phyloP scores from a whole-genome alignment of 495 filamentous ascomycete species.

The Aspergillus bertholletiae region DNA sequence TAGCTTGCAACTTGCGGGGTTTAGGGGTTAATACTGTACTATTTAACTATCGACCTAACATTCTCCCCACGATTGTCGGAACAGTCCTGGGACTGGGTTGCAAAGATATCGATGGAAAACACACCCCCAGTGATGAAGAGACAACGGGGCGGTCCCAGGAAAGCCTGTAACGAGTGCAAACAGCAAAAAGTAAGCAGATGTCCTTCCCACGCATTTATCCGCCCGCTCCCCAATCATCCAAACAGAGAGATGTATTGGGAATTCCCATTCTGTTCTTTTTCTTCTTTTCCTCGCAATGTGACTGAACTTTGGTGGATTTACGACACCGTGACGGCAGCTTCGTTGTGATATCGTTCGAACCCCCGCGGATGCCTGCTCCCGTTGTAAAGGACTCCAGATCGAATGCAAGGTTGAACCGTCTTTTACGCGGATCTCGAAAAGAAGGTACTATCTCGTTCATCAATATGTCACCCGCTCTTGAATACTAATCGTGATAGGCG shows the following conservation, averaged over 20 bases:
- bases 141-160: constrained; percentile 44
- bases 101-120: constrained; percentile 46
- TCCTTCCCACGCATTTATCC: constrained; percentile 6
- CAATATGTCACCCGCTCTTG: too few relatives aligned
- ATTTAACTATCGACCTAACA: too few relatives aligned
- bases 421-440: constrained; percentile 47
- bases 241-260: background rate
- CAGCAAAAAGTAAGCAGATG: constrained; percentile 42
- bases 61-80: too few relatives aligned
- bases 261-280: constrained; percentile 3
- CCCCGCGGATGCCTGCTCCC: constrained; percentile 42
- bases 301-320: constrained; percentile 9
- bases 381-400: constrained; percentile 42
- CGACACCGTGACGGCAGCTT: constrained; percentile 29
- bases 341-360: constrained; percentile 48
- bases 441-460: constrained; percentile 37
- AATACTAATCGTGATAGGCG: constrained; percentile 27
- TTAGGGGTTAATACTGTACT: too few relatives aligned
- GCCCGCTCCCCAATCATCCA: background rate
- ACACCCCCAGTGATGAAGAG: constrained; percentile 41
- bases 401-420: constrained; percentile 48
- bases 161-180: constrained; percentile 50
- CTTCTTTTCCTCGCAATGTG: background rate
- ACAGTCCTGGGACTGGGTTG: too few relatives aligned
- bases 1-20: too few relatives aligned